A percentile compares a stretch with the other conserved stretches of the same genome.
Conservation (phyloP, 495 filamentous ascomycete species). For the Lophium mytilinum region DNA sequence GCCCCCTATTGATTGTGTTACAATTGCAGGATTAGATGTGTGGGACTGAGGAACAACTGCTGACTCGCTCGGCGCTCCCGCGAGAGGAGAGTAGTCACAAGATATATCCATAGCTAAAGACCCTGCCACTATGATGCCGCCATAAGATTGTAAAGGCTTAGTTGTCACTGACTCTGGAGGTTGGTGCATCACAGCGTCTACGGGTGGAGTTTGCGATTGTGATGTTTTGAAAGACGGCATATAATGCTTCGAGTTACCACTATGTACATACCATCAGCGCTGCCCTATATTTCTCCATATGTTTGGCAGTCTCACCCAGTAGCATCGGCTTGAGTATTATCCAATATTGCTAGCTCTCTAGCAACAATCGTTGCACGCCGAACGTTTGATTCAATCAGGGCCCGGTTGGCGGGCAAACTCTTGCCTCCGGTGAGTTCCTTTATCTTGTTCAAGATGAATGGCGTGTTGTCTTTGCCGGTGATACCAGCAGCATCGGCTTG, state of each 20-base stretch:
- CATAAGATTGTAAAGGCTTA: neutral
- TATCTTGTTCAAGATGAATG: constrained; percentile 76
- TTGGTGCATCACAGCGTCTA: neutral
- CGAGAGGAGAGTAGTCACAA: constrained; percentile 61
- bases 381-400: constrained; percentile 73
- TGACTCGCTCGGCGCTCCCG: constrained; percentile 21
- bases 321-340: constrained; percentile 27
- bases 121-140: constrained; percentile 76
- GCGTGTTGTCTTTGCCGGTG: constrained; percentile 74
- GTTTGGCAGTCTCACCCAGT: constrained; percentile 18
- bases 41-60: constrained; percentile 48
- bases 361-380: constrained; percentile 71
- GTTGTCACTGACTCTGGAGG: neutral
- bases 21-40: constrained; percentile 80
- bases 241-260: constrained; percentile 2
- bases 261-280: constrained; percentile 27
- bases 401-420: constrained; percentile 67
- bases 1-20: constrained; percentile 79
- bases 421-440: constrained; percentile 66
- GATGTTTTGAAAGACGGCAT: constrained; percentile 6
- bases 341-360: constrained; percentile 60
- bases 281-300: neutral
- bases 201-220: neutral
- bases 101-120: constrained; percentile 81
- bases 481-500: constrained; percentile 63